Percentiles rank a stretch among this genome's conserved stretches.
Conservation (phyloP, 352 stramenopile genomes). For the Phytophthora uliginosa region DNA sequence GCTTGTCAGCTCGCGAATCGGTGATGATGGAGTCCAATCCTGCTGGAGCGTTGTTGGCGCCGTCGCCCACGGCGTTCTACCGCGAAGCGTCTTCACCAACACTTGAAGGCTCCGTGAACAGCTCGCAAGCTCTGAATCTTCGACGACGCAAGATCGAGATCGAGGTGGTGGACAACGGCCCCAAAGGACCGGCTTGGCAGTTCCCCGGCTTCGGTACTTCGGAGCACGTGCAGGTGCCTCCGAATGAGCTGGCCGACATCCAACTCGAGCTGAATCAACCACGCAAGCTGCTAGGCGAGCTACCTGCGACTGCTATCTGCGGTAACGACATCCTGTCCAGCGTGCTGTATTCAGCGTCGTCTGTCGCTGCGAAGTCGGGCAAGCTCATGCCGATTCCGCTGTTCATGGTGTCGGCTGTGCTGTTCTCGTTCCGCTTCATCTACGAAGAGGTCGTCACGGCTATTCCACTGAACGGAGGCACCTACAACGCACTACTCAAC, state of each 20-base stretch:
- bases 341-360: constrained; percentile 72
- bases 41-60: constrained; percentile 4
- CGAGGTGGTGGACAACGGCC: constrained; percentile 38
- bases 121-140: constrained; percentile 30
- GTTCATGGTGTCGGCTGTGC: constrained; percentile 69
- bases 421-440: constrained; percentile 78
- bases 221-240: constrained; percentile 43
- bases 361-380: constrained; percentile 57
- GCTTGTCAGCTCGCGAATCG: background rate
- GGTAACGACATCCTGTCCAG: constrained; percentile 93
- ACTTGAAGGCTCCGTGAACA: constrained; percentile 12
- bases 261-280: constrained; percentile 36
- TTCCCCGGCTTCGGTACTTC: constrained; percentile 48
- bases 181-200: constrained; percentile 43
- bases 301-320: constrained; percentile 85
- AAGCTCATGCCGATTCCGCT: constrained; percentile 85
- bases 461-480: constrained; percentile 89
- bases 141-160: constrained; percentile 56
- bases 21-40: constrained; percentile 4
- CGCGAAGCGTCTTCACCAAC: constrained; percentile 6
- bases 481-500: constrained; percentile 92
- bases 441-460: constrained; percentile 91
- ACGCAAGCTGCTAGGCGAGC: constrained; percentile 57
- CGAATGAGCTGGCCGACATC: constrained; percentile 40
- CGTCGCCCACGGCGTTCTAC: constrained; percentile 3